Evolutionary conservation across 352 stramenopile species (phyloP).

Genomic region (Thalassiosira livingstoniorum): DNA sequence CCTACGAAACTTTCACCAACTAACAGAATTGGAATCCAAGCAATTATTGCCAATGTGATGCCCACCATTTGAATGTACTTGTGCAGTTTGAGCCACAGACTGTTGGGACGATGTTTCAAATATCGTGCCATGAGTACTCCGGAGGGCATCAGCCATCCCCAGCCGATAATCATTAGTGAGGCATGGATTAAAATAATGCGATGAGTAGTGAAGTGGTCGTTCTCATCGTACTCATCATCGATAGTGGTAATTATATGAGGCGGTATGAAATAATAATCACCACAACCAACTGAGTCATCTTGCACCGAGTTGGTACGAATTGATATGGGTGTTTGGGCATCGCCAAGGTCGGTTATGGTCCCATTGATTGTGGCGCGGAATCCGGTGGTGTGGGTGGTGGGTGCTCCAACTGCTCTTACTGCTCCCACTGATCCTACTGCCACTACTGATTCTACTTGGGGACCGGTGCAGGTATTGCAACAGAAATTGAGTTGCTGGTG

Average conservation of each 20-base stretch:
- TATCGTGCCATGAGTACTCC: slow-evolving; percentile 25
- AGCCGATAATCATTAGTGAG: slow-evolving; percentile 36
- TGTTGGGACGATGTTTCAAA: slow-evolving; percentile 21
- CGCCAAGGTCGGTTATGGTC: slow-evolving; percentile 21
- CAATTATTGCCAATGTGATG: neutral
- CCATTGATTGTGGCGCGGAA: slow-evolving; percentile 32
- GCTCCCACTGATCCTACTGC: too few species aligned
- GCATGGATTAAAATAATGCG: slow-evolving; percentile 14
- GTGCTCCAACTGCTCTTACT: neutral
- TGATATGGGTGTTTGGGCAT: neutral
- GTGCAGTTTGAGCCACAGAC: neutral
- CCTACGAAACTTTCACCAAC: neutral
- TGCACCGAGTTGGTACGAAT: neutral
- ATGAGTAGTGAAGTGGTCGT: neutral
- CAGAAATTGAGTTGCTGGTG: too few species aligned
- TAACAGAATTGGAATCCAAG: neutral
- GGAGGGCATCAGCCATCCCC: slow-evolving; percentile 38
- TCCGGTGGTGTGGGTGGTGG: neutral
- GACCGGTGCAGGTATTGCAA: slow-evolving; percentile 14
- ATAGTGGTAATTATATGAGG: neutral
- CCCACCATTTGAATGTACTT: neutral
- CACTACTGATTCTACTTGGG: too few species aligned
- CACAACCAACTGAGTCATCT: neutral
- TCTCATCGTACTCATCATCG: neutral
- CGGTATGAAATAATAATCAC: neutral